phyloP scores from a whole-genome alignment of 2,329 filamentous ascomycete species.

The Sclerotinia minor region DNA sequence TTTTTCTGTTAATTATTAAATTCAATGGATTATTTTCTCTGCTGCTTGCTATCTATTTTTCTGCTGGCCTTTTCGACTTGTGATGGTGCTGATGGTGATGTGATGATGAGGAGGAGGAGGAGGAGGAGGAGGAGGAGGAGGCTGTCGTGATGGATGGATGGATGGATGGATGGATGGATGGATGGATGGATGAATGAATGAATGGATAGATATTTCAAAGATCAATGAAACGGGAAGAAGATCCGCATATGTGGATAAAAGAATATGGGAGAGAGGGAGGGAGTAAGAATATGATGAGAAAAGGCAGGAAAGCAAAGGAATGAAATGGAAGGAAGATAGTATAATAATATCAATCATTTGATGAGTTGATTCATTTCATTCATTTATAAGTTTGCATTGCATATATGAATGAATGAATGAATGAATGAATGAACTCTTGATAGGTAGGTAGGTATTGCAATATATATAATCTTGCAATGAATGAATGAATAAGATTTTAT shows the following conservation, averaged over 20 bases:
- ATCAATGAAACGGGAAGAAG: not conserved
- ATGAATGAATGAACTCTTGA: not conserved
- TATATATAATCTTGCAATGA: too few species aligned
- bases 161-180: too few species aligned
- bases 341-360: constrained; percentile 18
- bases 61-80: not conserved
- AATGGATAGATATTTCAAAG: not conserved
- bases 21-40: constrained; percentile 14
- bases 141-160: too few species aligned
- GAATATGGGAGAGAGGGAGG: not conserved
- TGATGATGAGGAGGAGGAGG: not conserved
- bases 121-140: too few species aligned
- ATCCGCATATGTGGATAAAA: constrained; percentile 1
- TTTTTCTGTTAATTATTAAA: constrained; percentile 31
- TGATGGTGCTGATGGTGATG: not conserved
- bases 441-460: too few species aligned
- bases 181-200: not conserved
- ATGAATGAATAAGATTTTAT: too few species aligned
- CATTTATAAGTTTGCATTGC: not conserved
- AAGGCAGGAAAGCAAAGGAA: not conserved
- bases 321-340: constrained; percentile 3
- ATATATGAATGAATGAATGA: not conserved
- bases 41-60: too few species aligned
- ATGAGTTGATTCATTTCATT: not conserved
- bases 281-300: not conserved